These are phyloP conservation scores for Penicillium paneum DNA, from an alignment of 2,329 filamentous ascomycete genomes.

Conservation along the genomic window DNA sequence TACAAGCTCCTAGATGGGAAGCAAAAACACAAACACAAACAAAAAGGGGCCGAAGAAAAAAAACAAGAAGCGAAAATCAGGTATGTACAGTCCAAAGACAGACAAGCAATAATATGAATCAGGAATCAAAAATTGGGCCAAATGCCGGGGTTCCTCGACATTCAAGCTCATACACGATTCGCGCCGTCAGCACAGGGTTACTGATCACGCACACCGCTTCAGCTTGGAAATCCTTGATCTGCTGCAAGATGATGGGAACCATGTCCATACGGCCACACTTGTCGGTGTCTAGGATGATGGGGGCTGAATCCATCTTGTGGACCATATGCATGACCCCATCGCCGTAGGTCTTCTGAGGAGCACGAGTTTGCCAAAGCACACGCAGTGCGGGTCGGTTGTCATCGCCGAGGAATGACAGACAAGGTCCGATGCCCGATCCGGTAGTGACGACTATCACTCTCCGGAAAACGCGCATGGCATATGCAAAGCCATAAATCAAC, in stretches of 20 bases:
- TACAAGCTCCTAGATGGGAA: background rate
- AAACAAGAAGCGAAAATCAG: background rate
- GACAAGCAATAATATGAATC: slow-evolving; percentile 13
- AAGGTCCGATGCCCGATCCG: slow-evolving; percentile 70
- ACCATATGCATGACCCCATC: slow-evolving; percentile 55
- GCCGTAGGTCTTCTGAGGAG: slow-evolving; percentile 63
- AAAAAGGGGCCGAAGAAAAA: background rate
- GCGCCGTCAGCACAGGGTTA: slow-evolving; percentile 65
- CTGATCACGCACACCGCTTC: slow-evolving; percentile 73
- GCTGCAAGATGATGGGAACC: slow-evolving; percentile 53
- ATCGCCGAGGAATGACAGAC: slow-evolving; percentile 59
- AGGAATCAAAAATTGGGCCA: slow-evolving; percentile 72
- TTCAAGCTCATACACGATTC: slow-evolving; percentile 68
- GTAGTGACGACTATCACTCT: slow-evolving; percentile 66
- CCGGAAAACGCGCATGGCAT: slow-evolving; percentile 64
- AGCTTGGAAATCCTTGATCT: slow-evolving; percentile 47
- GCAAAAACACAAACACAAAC: background rate
- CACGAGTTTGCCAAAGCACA: slow-evolving; percentile 66
- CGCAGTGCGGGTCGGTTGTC: slow-evolving; percentile 45
- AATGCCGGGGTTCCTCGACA: slow-evolving; percentile 63
- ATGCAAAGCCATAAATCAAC: slow-evolving; percentile 65
- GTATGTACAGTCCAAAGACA: background rate
- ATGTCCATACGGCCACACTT: slow-evolving; percentile 60
- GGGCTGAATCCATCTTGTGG: slow-evolving; percentile 56
- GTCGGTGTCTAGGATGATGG: slow-evolving; percentile 66